Conservation (phyloP, 2,329 filamentous ascomycete species). For the Bipolaris zeicola region DNA sequence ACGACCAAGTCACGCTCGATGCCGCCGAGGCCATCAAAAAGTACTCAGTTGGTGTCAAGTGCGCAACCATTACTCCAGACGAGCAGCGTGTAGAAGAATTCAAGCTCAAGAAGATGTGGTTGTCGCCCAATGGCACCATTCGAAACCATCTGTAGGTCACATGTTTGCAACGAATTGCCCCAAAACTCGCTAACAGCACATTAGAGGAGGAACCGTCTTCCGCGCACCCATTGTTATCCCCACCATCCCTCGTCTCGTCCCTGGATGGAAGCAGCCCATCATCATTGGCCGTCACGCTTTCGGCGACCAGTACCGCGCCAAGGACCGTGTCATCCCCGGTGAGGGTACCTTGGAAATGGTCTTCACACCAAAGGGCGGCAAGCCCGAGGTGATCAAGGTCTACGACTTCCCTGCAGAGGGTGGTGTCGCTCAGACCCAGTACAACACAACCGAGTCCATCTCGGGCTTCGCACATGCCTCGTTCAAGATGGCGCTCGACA, state of each 20-base stretch:
- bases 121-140: conserved; percentile 92
- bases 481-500: conserved; percentile 92
- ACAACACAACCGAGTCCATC: conserved; percentile 98
- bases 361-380: conserved; percentile 80
- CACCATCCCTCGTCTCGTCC: conserved; percentile 88
- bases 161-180: background rate
- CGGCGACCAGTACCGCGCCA: conserved; percentile 97
- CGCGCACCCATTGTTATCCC: conserved; percentile 98
- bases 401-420: conserved; percentile 86
- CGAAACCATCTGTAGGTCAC: conserved; percentile 63
- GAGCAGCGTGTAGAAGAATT: conserved; percentile 97
- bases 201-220: conserved; percentile 90
- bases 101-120: conserved; percentile 99
- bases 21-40: conserved; percentile 98
- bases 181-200: conserved; percentile 24
- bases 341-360: conserved; percentile 92
- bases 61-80: conserved; percentile 97
- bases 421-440: conserved; percentile 91
- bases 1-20: conserved; percentile 94
- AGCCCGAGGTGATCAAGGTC: conserved; percentile 86
- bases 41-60: conserved; percentile 98
- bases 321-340: conserved; percentile 82
- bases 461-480: conserved; percentile 91
- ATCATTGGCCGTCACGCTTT: conserved; percentile 99
- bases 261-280: conserved; percentile 98